phyloP scores from a whole-genome alignment of 2,329 filamentous ascomycete genomes.

The Monosporascus sp. region DNA sequence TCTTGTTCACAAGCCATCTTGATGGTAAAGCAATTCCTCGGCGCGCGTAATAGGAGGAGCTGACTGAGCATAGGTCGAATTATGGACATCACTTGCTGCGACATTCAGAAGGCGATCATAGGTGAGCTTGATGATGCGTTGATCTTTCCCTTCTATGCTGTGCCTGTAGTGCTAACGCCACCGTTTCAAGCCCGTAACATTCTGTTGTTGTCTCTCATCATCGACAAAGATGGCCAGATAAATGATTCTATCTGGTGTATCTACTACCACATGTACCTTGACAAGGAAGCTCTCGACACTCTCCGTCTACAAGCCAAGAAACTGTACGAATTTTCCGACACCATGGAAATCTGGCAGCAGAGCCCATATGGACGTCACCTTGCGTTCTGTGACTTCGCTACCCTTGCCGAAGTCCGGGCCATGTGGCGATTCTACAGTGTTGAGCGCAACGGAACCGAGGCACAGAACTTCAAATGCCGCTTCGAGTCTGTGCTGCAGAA shows the following conservation, averaged over 20 bases:
- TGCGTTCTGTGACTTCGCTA: conserved; percentile 42
- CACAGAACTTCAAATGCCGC: background rate
- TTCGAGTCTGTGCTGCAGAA: conserved; percentile 3
- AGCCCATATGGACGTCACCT: conserved; percentile 38
- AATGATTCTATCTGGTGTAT: conserved; percentile 41
- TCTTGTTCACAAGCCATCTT: conserved; percentile 47
- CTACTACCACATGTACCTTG: conserved; percentile 49
- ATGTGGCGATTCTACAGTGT: conserved; percentile 34
- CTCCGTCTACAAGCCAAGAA: conserved; percentile 38
- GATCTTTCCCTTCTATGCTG: background rate
- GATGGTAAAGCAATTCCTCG: conserved; percentile 27
- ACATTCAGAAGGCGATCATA: conserved; percentile 43
- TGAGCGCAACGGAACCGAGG: conserved; percentile 1
- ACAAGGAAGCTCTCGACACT: conserved; percentile 27
- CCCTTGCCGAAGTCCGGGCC: conserved; percentile 33
- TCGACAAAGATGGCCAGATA: conserved; percentile 29
- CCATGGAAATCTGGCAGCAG: conserved; percentile 37
- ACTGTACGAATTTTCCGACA: conserved; percentile 32
- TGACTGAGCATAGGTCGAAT: conserved; percentile 25
- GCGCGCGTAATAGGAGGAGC: background rate
- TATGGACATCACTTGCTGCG: conserved; percentile 53
- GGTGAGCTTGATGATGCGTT: conserved; percentile 29
- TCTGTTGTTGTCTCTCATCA: conserved; percentile 44
- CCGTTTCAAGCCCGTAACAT: conserved; percentile 44
- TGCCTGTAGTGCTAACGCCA: background rate